Evolutionary conservation across 495 filamentous ascomycete species (phyloP).

Genomic region (Annulohypoxylon maeteangense): DNA sequence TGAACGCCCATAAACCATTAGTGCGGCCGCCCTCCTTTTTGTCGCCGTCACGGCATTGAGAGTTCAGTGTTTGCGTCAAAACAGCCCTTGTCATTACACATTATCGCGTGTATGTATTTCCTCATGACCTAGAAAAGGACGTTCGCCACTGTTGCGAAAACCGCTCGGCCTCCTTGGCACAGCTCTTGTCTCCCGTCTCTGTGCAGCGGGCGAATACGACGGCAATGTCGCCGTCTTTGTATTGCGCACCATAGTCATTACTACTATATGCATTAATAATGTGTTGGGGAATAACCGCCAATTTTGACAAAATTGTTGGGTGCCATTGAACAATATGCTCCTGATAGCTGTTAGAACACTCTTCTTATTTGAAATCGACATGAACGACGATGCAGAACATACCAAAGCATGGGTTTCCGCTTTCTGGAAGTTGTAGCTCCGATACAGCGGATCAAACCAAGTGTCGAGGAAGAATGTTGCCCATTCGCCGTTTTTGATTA

Average conservation of each 20-base stretch:
- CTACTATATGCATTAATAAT: conserved; percentile 78
- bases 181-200: conserved; percentile 64
- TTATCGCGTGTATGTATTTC: conserved; percentile 18
- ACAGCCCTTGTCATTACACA: conserved; percentile 28
- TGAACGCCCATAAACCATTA: conserved; percentile 37
- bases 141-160: conserved; percentile 61
- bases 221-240: conserved; percentile 87
- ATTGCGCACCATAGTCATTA: conserved; percentile 59
- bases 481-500: conserved; percentile 89
- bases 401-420: conserved; percentile 93
- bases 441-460: conserved; percentile 95
- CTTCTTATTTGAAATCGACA: neutral
- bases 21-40: conserved; percentile 8
- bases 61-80: conserved; percentile 26
- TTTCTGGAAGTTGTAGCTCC: conserved; percentile 94
- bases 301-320: conserved; percentile 90
- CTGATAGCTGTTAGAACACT: conserved; percentile 56
- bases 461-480: conserved; percentile 91
- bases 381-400: conserved; percentile 45
- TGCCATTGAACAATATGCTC: conserved; percentile 98
- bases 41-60: conserved; percentile 24
- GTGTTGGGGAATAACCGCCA: conserved; percentile 86
- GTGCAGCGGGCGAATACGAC: conserved; percentile 80
- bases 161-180: conserved; percentile 70
- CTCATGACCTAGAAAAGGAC: conserved; percentile 48